These are phyloP conservation scores for Pascua sp. DNA, from an alignment of 1,284 basidiomycete species.

Conservation along the genomic window DNA sequence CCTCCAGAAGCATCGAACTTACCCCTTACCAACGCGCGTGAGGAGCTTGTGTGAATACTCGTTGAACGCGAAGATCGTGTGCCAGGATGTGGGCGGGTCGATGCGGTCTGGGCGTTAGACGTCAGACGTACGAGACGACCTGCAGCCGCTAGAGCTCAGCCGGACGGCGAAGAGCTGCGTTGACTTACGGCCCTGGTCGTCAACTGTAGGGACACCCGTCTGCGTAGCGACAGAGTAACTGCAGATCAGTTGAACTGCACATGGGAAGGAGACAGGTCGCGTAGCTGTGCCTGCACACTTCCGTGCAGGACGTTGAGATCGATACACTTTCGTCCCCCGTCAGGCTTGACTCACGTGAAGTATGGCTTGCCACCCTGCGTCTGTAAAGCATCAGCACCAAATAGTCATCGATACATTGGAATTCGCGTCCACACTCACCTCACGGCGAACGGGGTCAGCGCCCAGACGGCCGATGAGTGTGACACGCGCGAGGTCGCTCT, in stretches of 20 bases:
- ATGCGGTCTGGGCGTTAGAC: slow-evolving; percentile 12
- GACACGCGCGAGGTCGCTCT: slow-evolving; percentile 33
- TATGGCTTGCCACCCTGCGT: slow-evolving; percentile 38
- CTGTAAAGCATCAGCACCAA: slow-evolving; percentile 12
- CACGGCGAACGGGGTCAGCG: slow-evolving; percentile 33
- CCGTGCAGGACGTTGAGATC: too few relatives aligned
- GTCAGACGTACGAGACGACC: not conserved
- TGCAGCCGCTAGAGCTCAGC: not conserved
- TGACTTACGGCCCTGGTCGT: slow-evolving; percentile 25
- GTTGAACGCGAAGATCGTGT: slow-evolving; percentile 42
- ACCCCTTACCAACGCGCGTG: slow-evolving; percentile 37
- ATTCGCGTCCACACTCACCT: slow-evolving; percentile 13
- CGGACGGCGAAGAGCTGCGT: too few relatives aligned
- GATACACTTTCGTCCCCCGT: too few relatives aligned
- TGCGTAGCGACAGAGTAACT: slow-evolving; percentile 42
- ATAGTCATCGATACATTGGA: too few relatives aligned
- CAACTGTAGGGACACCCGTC: slow-evolving; percentile 16
- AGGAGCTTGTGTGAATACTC: slow-evolving; percentile 31
- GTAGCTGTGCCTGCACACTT: not conserved
- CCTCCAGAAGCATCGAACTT: not conserved
- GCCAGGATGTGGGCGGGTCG: slow-evolving; percentile 38
- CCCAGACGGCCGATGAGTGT: slow-evolving; percentile 42
- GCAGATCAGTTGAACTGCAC: not conserved
- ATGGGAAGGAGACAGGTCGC: too few relatives aligned
- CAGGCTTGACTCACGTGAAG: slow-evolving; percentile 25